Evolutionary conservation across 2,329 filamentous ascomycete species (phyloP).

Genomic region (Fusarium nodosum): DNA sequence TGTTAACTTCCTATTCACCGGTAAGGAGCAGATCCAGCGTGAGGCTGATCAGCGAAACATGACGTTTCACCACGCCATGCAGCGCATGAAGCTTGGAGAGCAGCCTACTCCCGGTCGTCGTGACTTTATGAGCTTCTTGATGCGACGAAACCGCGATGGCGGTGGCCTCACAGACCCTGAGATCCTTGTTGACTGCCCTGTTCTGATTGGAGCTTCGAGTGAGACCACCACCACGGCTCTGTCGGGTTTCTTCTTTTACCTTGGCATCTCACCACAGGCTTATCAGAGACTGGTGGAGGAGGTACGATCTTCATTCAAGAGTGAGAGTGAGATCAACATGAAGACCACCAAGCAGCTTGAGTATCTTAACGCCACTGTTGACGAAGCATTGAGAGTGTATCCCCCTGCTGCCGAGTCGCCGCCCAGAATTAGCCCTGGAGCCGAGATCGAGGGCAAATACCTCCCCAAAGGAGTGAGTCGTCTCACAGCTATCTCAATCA

Average conservation of each 20-base stretch:
- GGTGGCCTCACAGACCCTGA: neutral
- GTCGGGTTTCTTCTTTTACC: neutral
- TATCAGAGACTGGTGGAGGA: neutral
- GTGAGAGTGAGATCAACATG: constrained; percentile 3
- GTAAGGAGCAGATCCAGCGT: neutral
- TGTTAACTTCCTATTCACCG: neutral
- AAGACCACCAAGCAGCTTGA: constrained; percentile 1
- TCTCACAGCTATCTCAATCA: neutral
- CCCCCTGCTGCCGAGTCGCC: constrained; percentile 3
- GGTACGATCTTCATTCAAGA: neutral
- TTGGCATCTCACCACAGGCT: neutral
- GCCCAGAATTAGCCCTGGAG: neutral
- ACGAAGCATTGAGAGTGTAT: constrained; percentile 4
- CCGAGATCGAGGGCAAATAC: neutral
- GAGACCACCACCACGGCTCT: constrained; percentile 8
- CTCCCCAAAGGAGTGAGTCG: constrained; percentile 1
- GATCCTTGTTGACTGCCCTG: neutral
- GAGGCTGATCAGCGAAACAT: constrained; percentile 7
- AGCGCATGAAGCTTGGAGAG: constrained; percentile 4
- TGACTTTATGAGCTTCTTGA: constrained; percentile 10
- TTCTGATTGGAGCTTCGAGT: neutral
- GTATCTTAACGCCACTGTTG: neutral
- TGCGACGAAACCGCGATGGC: neutral
- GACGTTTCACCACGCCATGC: constrained; percentile 5
- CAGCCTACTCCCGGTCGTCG: neutral